Evolutionary conservation across 2,329 filamentous ascomycete species (phyloP).

Genomic region (Chalaropsis thielavioides): DNA sequence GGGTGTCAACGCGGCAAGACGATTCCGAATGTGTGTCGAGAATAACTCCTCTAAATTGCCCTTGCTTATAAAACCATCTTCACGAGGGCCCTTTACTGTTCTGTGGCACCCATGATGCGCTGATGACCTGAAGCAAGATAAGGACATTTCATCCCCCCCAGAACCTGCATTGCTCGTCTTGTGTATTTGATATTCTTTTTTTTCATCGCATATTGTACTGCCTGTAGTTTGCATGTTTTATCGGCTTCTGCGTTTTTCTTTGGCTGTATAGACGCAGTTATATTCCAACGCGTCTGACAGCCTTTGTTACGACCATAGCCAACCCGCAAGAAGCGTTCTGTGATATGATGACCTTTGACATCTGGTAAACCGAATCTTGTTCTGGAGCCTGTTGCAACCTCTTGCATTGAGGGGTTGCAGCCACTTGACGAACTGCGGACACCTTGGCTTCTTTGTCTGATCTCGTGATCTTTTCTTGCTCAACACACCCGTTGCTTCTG

Average conservation of each 20-base stretch:
- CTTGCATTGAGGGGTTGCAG: not conserved
- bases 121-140: conserved; percentile 52
- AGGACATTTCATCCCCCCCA: conserved; percentile 31
- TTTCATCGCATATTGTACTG: too few relatives aligned
- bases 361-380: conserved; percentile 18
- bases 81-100: conserved; percentile 41
- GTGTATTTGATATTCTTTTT: not conserved
- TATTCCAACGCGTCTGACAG: too few relatives aligned
- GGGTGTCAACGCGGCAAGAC: conserved; percentile 31
- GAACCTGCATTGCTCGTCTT: not conserved
- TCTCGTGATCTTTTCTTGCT: not conserved
- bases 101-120: conserved; percentile 49
- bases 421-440: conserved; percentile 16
- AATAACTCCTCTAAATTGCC: conserved; percentile 35
- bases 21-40: conserved; percentile 41
- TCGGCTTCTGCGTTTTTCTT: too few relatives aligned
- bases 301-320: too few relatives aligned
- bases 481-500: not conserved
- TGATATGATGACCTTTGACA: conserved; percentile 16
- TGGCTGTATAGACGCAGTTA: too few relatives aligned
- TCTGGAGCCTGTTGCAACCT: conserved; percentile 2
- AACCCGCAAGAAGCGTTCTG: not conserved
- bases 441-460: conserved; percentile 13
- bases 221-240: too few relatives aligned
- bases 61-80: conserved; percentile 52